Evolutionary conservation across 768 basidiomycete genomes (phyloP).

Genomic region (Suillus ampliporus): DNA sequence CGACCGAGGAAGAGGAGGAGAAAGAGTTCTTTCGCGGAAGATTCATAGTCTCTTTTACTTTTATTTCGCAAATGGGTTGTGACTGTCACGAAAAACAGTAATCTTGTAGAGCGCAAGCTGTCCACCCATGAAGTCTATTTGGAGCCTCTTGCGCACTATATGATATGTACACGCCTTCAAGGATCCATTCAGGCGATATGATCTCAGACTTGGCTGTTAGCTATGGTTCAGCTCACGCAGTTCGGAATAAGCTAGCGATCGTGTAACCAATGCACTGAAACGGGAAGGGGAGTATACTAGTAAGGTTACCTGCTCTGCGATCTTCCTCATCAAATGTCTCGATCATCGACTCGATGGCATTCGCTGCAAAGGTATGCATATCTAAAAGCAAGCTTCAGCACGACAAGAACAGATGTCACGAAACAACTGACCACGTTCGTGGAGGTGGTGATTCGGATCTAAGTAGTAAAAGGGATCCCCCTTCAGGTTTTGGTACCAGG

Average conservation of each 20-base stretch:
- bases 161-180: background rate
- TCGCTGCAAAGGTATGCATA: background rate
- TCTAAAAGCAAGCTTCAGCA: background rate
- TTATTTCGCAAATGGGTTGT: background rate
- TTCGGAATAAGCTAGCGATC: background rate
- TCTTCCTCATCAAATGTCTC: background rate
- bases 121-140: background rate
- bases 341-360: background rate
- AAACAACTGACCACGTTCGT: background rate
- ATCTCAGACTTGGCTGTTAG: background rate
- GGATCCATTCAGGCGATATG: background rate
- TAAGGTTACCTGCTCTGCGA: background rate
- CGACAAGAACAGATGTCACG: background rate
- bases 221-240: background rate
- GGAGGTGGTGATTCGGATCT: background rate
- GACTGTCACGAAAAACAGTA: background rate
- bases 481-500: background rate
- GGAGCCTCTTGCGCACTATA: background rate
- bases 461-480: background rate
- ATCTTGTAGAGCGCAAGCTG: background rate
- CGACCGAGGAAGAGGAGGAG: constrained; percentile 6
- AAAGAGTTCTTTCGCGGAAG: background rate
- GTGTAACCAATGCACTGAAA: background rate
- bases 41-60: background rate
- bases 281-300: no score